Base-by-base conservation (phyloP, 768 basidiomycete species). In the Rubroboletus pulcherrimus region DNA sequence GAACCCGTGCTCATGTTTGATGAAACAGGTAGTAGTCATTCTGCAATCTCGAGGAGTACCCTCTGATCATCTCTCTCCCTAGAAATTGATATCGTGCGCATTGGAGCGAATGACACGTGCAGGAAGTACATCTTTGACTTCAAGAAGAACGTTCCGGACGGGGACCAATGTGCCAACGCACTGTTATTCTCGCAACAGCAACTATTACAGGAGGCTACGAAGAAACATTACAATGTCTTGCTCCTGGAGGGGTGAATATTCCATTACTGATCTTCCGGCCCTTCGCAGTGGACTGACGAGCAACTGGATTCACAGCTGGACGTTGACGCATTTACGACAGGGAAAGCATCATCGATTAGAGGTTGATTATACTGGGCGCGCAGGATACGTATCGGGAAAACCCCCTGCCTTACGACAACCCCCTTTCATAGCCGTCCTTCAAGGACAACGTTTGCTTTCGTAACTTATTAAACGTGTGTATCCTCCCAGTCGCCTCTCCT, bases 351-450 rank as follows among this genome's bases (percentile, higher is more conserved):
- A 86, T 71, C 81, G 90, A 30, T 75, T 89, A 37, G 82, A 89
- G 65, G 81, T 91, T 19, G 78, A 80, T 56, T 91, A 92, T 70
- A 77, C 68, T 53, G 89, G 83, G 7, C 78, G 85, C 57, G 85
- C 86, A 17, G 89, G 85, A 46, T 81, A 74, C 58, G 76, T 80
- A 42, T 65, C 74, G 0, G 82, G 81, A 33, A 77, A 82, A 61
- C 56, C 77, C 26, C 76, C 78, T n/a, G 56, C 70, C 51, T 70
- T 66, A 24, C 75, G 76, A 33, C 75, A 74, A 17, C 85, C 86
- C 24, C 90, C 89, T 0, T 91, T 86, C 71, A 79, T 89, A 60
- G 85, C 75, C 42, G 76, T 91, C 54, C 74, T 90, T 42, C 74
- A 81, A 49, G 75, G 78, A 59, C 67, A 61, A 44, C 60, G 55